These are phyloP conservation scores for Pholiota conissans DNA, from an alignment of 768 basidiomycete species.

Conservation along the genomic window DNA sequence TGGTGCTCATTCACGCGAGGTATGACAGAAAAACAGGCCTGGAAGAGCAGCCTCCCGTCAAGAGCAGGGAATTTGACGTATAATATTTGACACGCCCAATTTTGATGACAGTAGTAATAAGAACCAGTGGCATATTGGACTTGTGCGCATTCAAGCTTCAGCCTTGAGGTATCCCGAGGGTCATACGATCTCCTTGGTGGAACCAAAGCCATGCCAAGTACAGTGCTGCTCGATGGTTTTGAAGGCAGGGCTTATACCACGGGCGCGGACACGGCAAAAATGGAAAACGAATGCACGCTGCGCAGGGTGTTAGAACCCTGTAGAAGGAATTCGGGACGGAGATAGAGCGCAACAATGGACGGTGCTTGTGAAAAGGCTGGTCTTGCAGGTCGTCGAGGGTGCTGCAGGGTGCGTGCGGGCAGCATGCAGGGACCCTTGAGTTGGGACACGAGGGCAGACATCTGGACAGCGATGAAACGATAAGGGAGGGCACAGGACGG, in stretches of 20 bases:
- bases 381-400: neutral
- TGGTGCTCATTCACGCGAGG: neutral
- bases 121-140: neutral
- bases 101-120: slow-evolving; percentile 1
- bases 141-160: too few relatives aligned
- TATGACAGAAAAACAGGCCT: neutral
- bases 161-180: neutral
- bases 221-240: neutral
- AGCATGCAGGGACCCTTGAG: neutral
- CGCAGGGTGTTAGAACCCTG: slow-evolving; percentile 23
- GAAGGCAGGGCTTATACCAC: slow-evolving; percentile 1
- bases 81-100: neutral
- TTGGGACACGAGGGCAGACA: slow-evolving; percentile 12
- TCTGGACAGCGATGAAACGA: slow-evolving; percentile 13
- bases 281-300: slow-evolving; percentile 2
- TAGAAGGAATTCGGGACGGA: slow-evolving; percentile 19
- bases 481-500: slow-evolving; percentile 17
- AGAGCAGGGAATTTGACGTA: neutral
- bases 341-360: slow-evolving; percentile 23
- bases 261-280: neutral
- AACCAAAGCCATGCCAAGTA: neutral
- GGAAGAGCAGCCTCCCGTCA: neutral
- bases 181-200: neutral
- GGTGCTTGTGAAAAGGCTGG: slow-evolving; percentile 13
- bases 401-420: neutral